Evolutionary conservation across 2,329 filamentous ascomycete species (phyloP).

Genomic region (Hypoxylon sp.): DNA sequence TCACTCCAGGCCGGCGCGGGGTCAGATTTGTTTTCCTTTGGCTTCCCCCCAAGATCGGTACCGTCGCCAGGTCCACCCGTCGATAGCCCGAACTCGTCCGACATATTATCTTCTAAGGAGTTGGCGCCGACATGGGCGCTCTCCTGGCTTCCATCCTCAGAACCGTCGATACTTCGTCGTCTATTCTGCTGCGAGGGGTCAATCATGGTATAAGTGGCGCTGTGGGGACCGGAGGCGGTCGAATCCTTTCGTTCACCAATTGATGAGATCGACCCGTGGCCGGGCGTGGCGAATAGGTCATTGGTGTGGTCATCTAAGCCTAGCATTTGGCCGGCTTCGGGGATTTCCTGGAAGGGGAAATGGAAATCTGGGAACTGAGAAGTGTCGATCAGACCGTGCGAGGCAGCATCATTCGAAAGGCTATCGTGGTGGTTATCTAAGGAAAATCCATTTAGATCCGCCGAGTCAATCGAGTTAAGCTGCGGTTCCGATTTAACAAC

Average conservation of each 20-base stretch:
- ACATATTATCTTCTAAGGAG: constrained; percentile 67
- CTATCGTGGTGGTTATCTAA: constrained; percentile 56
- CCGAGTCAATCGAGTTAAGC: constrained; percentile 53
- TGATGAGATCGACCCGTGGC: constrained; percentile 55
- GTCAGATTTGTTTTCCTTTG: constrained; percentile 72
- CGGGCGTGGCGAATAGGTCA: constrained; percentile 53
- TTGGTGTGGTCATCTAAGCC: constrained; percentile 57
- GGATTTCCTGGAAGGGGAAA: constrained; percentile 64
- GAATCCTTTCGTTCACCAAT: constrained; percentile 58
- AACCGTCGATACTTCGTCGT: constrained; percentile 56
- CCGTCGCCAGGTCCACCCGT: constrained; percentile 64
- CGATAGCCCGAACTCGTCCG: constrained; percentile 72
- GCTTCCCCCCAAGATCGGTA: constrained; percentile 67
- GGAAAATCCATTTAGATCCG: constrained; percentile 57
- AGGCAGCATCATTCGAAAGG: constrained; percentile 52
- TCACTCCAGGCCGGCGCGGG: constrained; percentile 81
- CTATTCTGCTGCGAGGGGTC: constrained; percentile 47
- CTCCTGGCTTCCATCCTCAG: constrained; percentile 63
- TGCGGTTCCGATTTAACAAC: constrained; percentile 53
- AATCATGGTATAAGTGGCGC: constrained; percentile 52
- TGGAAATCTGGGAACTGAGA: constrained; percentile 69
- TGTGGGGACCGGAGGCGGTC: constrained; percentile 57
- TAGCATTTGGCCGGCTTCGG: constrained; percentile 61
- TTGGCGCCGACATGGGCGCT: constrained; percentile 62
- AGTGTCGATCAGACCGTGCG: constrained; percentile 60